Base-by-base conservation (phyloP, 2,329 filamentous ascomycete species). In the Penicillium sumatraense region DNA sequence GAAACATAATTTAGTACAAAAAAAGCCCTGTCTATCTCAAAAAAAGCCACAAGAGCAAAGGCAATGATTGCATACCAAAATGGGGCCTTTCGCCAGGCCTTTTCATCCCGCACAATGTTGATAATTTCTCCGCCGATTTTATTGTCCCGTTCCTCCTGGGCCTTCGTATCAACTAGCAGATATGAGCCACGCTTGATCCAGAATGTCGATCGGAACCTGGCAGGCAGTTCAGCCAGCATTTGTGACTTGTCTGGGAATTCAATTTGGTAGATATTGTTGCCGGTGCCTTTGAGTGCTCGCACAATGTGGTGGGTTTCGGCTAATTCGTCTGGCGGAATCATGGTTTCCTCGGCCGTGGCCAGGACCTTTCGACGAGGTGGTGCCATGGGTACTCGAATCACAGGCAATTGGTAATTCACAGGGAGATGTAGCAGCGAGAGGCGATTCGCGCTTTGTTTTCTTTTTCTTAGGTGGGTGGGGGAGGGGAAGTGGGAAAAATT, bases 131-230 rank as follows among this genome's bases (percentile, higher is more conserved):
- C 95, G 49, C 85, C 83, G 11, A 96, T 84, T 72, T 91, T 92
- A 66, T 91, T 91, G 41, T 89, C 87, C 49, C 87, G 78, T 21
- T 83, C 85, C 24, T 86, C 85, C 33, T 87, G 80, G 2, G 83
- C 80, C 26, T 82, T 81, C 21, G 85, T 88, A 62, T 98, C 90
- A 13, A 96, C 83, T 10, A 98, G 77, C 26, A 97, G 92, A 73
- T 88, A 98, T 0, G 91, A 91, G 26, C 92, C 90, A 16, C 91
- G 87, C 75, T 90, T 93, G 72, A 98, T 89, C 90, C 91, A 98
- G 60, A 98, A 91, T 2, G 91, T 95, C 61, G 91, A 95, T 58
- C 93, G 89, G 72, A 98, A 97, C 36, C 87, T 86, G 23, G 91
- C 80, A 9, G 90, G 89, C 18, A 99, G 85, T 79, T 97, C 92